phyloP scores from a whole-genome alignment of 2,329 filamentous ascomycete species.

The Monosporascus sp. region DNA sequence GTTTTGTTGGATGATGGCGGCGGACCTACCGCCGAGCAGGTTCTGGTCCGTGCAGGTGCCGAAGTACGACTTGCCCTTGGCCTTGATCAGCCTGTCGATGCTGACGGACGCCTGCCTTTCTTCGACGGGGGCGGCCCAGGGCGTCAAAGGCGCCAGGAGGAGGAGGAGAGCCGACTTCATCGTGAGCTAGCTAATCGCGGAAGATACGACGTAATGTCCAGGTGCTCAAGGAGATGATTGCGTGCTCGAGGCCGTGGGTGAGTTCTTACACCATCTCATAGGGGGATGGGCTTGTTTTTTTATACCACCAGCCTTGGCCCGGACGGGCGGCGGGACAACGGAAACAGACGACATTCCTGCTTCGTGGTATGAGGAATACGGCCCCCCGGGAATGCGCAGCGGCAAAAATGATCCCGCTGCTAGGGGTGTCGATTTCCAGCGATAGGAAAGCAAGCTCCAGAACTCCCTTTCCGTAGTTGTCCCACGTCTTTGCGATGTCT shows the following conservation, averaged over 20 bases:
- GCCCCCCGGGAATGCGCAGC: not conserved
- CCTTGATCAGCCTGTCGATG: conserved; percentile 52
- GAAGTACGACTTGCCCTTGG: conserved; percentile 61
- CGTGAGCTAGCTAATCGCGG: conserved; percentile 2
- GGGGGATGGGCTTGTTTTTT: not conserved
- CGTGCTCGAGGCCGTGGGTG: not conserved
- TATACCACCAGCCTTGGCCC: not conserved
- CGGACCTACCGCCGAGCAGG: conserved; percentile 45
- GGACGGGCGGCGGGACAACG: not conserved
- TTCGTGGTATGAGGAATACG: not conserved
- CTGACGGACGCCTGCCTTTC: conserved; percentile 39
- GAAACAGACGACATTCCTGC: not conserved
- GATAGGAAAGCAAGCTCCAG: not conserved
- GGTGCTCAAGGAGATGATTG: not conserved
- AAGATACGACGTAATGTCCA: too few relatives aligned
- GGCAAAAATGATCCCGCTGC: not conserved
- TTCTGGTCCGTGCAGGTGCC: conserved; percentile 53
- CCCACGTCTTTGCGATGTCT: too few relatives aligned
- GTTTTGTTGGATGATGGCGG: conserved; percentile 53
- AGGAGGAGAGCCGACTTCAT: conserved; percentile 30
- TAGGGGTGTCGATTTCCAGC: not conserved
- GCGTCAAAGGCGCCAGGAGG: conserved; percentile 28
- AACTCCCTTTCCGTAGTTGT: not conserved
- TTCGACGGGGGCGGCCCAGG: conserved; percentile 30
- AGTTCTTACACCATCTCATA: not conserved